Evolutionary conservation across 2,329 filamentous ascomycete species (phyloP).

Genomic region (Periglandula ipomoeae): DNA sequence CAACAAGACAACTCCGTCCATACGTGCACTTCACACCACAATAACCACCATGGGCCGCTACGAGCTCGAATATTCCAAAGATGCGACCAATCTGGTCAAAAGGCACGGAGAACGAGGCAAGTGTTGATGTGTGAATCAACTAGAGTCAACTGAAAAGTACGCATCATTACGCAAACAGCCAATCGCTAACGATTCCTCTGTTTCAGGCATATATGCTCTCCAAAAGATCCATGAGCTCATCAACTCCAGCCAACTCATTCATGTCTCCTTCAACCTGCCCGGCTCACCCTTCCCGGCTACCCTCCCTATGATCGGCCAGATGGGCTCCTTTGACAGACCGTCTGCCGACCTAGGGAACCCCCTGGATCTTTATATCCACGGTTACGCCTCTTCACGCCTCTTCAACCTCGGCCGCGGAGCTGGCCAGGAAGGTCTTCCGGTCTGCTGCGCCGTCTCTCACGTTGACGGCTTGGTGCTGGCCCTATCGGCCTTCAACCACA

Average conservation of each 20-base stretch:
- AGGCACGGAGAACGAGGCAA: conserved; percentile 56
- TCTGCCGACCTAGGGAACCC: conserved; percentile 53
- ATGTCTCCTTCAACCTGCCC: conserved; percentile 65
- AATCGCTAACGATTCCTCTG: not conserved
- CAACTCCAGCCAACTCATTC: conserved; percentile 63
- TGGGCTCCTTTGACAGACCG: conserved; percentile 61
- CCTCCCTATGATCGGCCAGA: conserved; percentile 78
- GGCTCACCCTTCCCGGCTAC: conserved; percentile 64
- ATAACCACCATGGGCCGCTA: conserved; percentile 23
- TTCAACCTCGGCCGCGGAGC: conserved; percentile 49
- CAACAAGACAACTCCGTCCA: too few species aligned
- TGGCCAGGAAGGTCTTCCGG: conserved; percentile 46
- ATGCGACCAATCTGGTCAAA: conserved; percentile 55
- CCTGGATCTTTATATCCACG: conserved; percentile 72
- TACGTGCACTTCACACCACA: too few species aligned
- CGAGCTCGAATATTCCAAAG: conserved; percentile 52
- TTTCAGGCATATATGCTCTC: conserved; percentile 59
- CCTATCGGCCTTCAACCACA: conserved; percentile 71
- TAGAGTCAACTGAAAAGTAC: not conserved
- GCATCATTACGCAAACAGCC: too few species aligned
- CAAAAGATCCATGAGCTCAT: conserved; percentile 66
- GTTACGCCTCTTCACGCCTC: conserved; percentile 71
- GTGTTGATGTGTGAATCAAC: not conserved
- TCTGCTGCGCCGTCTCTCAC: conserved; percentile 64
- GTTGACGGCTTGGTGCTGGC: conserved; percentile 74